Evolutionary conservation across 495 filamentous ascomycete species (phyloP), one percentile per base, ranked within the genome.

Genomic region (Usnea hakonensis): DNA sequence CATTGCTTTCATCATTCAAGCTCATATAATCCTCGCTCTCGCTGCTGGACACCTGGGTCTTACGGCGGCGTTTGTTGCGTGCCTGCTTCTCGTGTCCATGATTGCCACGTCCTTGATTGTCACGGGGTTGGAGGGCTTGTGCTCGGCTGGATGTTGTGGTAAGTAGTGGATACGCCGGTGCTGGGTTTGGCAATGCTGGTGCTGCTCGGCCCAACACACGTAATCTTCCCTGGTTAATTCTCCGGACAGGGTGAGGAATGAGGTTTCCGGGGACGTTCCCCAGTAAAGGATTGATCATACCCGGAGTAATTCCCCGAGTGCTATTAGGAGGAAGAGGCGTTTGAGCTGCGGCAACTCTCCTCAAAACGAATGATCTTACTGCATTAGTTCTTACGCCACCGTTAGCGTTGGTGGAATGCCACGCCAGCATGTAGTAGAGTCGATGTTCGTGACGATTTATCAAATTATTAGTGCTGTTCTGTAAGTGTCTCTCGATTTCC

Each of bases 221-320:
- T 17, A 52, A 19, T 17, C 48, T 52, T 14, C 48, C 48, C 13
- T 32, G 26, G 16, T n/a, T 10, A 8, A 2, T 3, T 52, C 48
- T 5, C 33, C 37, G 4, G 0, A 26, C 9, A 5, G 52, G 63
- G 6, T 32, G 36, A 19, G 63, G 41, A 3, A 68, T 43, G 2
- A 48, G 55, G 16, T 57, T 60, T 1, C 56, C 60, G 30, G 55
- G 48, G 19, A 52, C 7, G n/a, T 52, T 11, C 7, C 54, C 30
- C 0, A 62, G 46, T 1, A 10, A 9, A 8, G 67, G 69, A 16
- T 73, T 28, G 30, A 73, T 65, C 3, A 73, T 44, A 1, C 72
- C 73, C 0, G 73, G 71, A 4, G 73, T 73, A 5, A 72, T 55
- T 0, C 73, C 71, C 13, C 71, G 60, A 0, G 73, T 74, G 2